Evolutionary conservation across 768 basidiomycete genomes (phyloP).

Genomic region (Macrolepiota albuminosa): DNA sequence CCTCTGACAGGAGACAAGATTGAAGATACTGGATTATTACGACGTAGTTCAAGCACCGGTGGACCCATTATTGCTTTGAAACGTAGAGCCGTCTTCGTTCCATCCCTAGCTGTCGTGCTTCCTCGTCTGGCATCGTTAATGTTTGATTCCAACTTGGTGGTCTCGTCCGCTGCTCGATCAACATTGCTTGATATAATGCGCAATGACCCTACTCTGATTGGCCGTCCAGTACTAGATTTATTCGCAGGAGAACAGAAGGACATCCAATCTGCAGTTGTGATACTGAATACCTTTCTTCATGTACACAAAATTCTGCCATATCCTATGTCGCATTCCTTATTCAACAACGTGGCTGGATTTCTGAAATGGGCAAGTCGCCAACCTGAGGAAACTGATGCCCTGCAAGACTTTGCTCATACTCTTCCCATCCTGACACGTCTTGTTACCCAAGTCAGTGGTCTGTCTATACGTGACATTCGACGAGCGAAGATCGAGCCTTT

Average conservation of each 20-base stretch:
- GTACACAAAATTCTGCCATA: slow-evolving; percentile 55
- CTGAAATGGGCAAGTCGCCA: slow-evolving; percentile 50
- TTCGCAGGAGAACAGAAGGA: slow-evolving; percentile 48
- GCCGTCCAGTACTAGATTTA: slow-evolving; percentile 57
- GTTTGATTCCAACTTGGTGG: slow-evolving; percentile 45
- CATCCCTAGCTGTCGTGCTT: slow-evolving; percentile 51
- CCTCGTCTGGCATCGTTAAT: slow-evolving; percentile 48
- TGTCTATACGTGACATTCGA: slow-evolving; percentile 68
- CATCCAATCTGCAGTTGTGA: slow-evolving; percentile 41
- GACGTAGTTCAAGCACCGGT: slow-evolving; percentile 55
- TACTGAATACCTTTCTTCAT: slow-evolving; percentile 55
- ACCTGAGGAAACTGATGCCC: slow-evolving; percentile 33
- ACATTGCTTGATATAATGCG: slow-evolving; percentile 64
- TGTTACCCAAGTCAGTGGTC: slow-evolving; percentile 60
- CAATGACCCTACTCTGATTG: slow-evolving; percentile 66
- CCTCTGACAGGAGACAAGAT: slow-evolving; percentile 15
- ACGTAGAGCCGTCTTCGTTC: slow-evolving; percentile 64
- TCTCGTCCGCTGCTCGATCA: slow-evolving; percentile 54
- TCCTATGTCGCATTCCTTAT: slow-evolving; percentile 56
- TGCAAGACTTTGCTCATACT: slow-evolving; percentile 49
- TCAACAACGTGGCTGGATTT: slow-evolving; percentile 69
- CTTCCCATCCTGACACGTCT: slow-evolving; percentile 58
- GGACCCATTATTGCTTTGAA: slow-evolving; percentile 42
- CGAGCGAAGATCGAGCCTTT: slow-evolving; percentile 68
- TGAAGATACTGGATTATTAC: slow-evolving; percentile 34